Base-by-base conservation (phyloP, 2,329 filamentous ascomycete species). In the Periglandula ipomoeae region DNA sequence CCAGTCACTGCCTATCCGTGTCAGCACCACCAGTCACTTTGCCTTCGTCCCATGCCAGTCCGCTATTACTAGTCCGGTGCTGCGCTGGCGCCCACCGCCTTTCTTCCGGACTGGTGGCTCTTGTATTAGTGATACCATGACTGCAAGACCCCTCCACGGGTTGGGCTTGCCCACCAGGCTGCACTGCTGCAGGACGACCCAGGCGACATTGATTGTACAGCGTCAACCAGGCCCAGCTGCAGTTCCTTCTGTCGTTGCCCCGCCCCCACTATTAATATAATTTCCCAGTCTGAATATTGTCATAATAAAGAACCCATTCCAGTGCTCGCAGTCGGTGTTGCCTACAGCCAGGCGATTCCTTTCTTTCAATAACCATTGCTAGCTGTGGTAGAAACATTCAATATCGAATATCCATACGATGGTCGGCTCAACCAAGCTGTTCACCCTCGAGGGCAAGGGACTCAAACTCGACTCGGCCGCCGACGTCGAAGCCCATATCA, bases 391-490 rank as follows among this genome's bases (percentile, higher is more conserved):
- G 10, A 47, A 42, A 39, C 26, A 35, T 19, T 30, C 30, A 15
- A 37, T 47, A 22, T 40, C 38, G 42, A 53, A 58, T 44, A 51
- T 27, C 23, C 24, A 26, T 26, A 49, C n/a, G n/a, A 51, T 68
- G 65, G 51, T 61, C 51, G 55, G 58, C 51, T 55, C 60, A 22
- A 54, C 68, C 49, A 89, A 86, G 66, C 65, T 88, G 62, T 97
- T 96, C 72, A 90, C 89, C 58, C 82, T 97, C 57, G 87, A 95
- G 69, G 89, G 87, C 68, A 93, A 86, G 73, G 85, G 85, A 61
- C 79, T 97, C 60, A 96, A 95, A 76, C 86, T 98, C 63, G 84
- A 94, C 72, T 88, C 84, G 37, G 88, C 87, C 46, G 85, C 81
- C 55, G 89, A 97, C 67, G 79, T 97, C 53, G 86, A 93, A 67